These are phyloP conservation scores for Arabidopsis arenosa DNA, from an alignment of 345 rosid species.

Conservation along the genomic window DNA sequence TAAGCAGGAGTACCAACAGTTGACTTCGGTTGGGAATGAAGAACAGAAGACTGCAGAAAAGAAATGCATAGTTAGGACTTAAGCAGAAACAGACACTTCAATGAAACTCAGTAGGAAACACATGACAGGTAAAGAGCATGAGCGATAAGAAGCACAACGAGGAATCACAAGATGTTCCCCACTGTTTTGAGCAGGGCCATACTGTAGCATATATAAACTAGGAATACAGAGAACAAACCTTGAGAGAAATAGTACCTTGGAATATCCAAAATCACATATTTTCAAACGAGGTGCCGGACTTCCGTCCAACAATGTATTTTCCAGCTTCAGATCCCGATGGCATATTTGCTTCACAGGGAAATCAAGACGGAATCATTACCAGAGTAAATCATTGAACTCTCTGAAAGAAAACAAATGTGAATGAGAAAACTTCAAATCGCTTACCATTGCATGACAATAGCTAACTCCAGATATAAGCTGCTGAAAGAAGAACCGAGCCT, in stretches of 20 bases:
- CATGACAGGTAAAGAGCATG: background rate
- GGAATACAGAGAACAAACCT: constrained; percentile 40
- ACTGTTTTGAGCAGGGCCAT: background rate
- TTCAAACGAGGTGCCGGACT: constrained; percentile 92
- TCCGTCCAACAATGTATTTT: constrained; percentile 91
- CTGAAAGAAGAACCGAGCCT: constrained; percentile 98
- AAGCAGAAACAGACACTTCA: background rate
- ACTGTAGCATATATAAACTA: background rate
- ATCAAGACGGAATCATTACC: constrained; percentile 3
- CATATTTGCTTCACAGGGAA: constrained; percentile 81
- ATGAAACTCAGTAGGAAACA: background rate
- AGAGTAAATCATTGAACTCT: background rate
- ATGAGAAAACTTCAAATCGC: too few species aligned
- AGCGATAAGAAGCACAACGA: constrained; percentile 12
- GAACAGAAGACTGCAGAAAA: constrained; percentile 76
- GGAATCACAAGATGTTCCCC: background rate
- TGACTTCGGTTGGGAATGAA: constrained; percentile 94
- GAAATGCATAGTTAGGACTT: background rate
- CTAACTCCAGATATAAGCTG: constrained; percentile 97
- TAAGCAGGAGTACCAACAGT: constrained; percentile 99
- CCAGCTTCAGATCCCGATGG: constrained; percentile 90
- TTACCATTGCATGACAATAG: constrained; percentile 91
- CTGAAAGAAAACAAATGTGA: background rate
- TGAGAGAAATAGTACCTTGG: constrained; percentile 65
- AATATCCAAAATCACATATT: constrained; percentile 97